Conservation (phyloP, 1,139 yeast genomes). For the Arxiozyma heterogenica region DNA sequence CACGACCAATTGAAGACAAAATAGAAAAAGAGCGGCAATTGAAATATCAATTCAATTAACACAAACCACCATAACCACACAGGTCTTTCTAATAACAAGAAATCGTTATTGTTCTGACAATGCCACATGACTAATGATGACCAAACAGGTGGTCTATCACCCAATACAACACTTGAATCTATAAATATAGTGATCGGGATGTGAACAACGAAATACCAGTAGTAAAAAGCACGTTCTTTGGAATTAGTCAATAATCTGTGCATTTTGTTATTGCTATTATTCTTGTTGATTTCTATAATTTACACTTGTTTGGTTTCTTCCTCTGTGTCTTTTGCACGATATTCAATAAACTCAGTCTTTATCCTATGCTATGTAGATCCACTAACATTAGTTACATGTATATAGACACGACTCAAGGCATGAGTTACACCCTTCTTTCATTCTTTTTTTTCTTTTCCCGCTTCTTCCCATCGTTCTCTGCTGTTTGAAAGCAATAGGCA, state of each 20-base stretch:
- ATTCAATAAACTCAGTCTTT: not conserved
- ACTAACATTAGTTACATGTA: no score
- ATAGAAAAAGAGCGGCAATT: constrained; percentile 62
- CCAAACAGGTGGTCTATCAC: constrained; percentile 30
- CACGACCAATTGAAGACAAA: constrained; percentile 12
- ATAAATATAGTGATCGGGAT: constrained; percentile 66
- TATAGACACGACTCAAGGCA: no score
- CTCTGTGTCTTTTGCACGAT: not conserved
- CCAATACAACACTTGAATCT: constrained; percentile 54
- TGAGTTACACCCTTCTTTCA: no score
- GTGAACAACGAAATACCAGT: constrained; percentile 47
- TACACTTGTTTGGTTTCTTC: not conserved
- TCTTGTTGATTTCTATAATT: not conserved
- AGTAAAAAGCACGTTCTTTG: constrained; percentile 34
- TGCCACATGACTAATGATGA: constrained; percentile 47
- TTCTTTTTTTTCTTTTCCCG: no score
- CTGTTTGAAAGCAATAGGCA: no score
- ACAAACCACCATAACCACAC: constrained; percentile 68
- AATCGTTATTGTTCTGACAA: constrained; percentile 55
- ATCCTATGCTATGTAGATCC: no score
- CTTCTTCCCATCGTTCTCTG: no score
- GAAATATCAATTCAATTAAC: constrained; percentile 59
- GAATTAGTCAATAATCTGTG: not conserved
- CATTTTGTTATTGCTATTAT: not conserved
- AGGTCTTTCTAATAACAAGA: constrained; percentile 50